Conservation (phyloP, 768 basidiomycete genomes). For the Piloderma croceum region DNA sequence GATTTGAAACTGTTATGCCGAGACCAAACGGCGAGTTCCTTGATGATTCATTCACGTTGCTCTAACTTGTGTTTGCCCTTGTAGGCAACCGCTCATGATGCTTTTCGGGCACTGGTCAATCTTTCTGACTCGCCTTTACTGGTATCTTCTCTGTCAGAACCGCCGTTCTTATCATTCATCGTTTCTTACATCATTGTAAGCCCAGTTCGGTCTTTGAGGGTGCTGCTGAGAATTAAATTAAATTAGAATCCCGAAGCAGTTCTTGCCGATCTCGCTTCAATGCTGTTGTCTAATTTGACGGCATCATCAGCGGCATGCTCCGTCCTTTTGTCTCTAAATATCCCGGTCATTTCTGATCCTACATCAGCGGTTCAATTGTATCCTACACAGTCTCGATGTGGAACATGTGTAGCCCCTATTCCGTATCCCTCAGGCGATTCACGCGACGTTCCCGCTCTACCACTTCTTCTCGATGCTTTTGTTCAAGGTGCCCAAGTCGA, state of each 20-base stretch:
- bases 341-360: constrained; percentile 52
- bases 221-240: constrained; percentile 9
- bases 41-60: neutral
- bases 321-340: constrained; percentile 55
- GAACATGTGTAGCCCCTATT: constrained; percentile 69
- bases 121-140: constrained; percentile 79
- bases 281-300: constrained; percentile 94
- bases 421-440: constrained; percentile 59
- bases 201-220: constrained; percentile 10
- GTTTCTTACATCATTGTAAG: constrained; percentile 87
- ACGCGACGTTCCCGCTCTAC: constrained; percentile 56
- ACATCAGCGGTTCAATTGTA: constrained; percentile 54
- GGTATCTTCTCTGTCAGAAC: constrained; percentile 60
- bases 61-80: constrained; percentile 13
- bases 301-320: constrained; percentile 64
- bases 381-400: constrained; percentile 72
- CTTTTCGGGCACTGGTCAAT: constrained; percentile 90
- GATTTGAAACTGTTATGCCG: constrained; percentile 84
- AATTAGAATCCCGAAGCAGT: constrained; percentile 80
- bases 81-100: constrained; percentile 89
- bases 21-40: constrained; percentile 67
- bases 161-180: constrained; percentile 70
- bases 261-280: constrained; percentile 92
- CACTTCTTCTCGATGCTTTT: constrained; percentile 88
- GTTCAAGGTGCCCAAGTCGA: constrained; percentile 61